Evolutionary conservation across 768 basidiomycete genomes (phyloP).

Genomic region (Russula vinacea): DNA sequence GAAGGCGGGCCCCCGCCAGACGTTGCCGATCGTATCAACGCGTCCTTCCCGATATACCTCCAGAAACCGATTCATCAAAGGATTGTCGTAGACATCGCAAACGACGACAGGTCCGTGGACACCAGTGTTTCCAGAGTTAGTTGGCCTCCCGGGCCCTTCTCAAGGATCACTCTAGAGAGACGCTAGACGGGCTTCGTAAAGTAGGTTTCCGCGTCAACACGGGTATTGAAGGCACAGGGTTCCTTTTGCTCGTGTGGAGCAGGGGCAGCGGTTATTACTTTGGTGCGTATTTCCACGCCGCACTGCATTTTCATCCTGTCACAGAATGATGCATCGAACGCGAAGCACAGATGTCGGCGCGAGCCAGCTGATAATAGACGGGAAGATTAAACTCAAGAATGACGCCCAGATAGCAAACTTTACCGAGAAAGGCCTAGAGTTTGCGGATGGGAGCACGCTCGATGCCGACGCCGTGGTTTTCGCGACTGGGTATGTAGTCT

Average conservation of each 20-base stretch:
- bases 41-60: slow-evolving; percentile 38
- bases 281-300: slow-evolving; percentile 39
- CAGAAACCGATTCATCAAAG: slow-evolving; percentile 38
- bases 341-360: slow-evolving; percentile 40
- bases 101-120: slow-evolving; percentile 46
- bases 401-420: slow-evolving; percentile 44
- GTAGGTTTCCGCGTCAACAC: slow-evolving; percentile 53
- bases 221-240: slow-evolving; percentile 52
- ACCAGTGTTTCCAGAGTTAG: background rate
- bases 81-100: slow-evolving; percentile 45
- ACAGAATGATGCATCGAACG: background rate
- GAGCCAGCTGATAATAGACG: slow-evolving; percentile 44
- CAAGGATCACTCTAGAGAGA: slow-evolving; percentile 36
- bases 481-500: slow-evolving; percentile 45
- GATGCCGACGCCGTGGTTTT: slow-evolving; percentile 50
- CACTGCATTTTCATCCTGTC: background rate
- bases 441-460: slow-evolving; percentile 43
- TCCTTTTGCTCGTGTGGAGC: slow-evolving; percentile 44
- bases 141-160: background rate
- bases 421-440: slow-evolving; percentile 41
- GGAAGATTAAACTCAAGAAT: slow-evolving; percentile 49
- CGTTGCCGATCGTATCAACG: slow-evolving; percentile 52
- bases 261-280: slow-evolving; percentile 64
- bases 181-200: slow-evolving; percentile 53
- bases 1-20: slow-evolving; percentile 38